Evolutionary conservation across 257 asterid genomes (phyloP), one percentile per base, ranked within the genome.

Genomic region (Linderniella brevidens): DNA sequence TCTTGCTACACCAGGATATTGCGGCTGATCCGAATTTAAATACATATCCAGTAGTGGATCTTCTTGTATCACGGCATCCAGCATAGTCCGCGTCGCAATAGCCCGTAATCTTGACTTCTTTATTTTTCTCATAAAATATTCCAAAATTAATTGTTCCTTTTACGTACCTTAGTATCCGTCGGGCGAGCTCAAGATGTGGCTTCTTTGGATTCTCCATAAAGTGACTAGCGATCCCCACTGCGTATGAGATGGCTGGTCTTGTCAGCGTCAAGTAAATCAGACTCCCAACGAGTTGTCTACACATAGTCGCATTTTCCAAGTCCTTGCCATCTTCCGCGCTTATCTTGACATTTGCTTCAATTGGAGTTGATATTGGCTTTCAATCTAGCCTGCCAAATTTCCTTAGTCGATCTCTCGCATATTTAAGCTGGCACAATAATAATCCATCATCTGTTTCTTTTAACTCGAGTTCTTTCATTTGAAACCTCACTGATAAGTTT

Each of bases 201-300:
- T 46, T 56, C 40, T 56, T 47, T 17, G 54, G 47, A 44, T 56
- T 56, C 48, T 56, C 53, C 46, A 56, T 46, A 40, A 16, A 36
- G 3, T 38, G 16, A 47, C 47, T 56, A 16, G 19, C 18, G 35
- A 54, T 11, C 4, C 43, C 43, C 12, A 54, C 41, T 43, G 13
- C 43, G 39, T 4, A 19, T 12, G 40, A 40, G 13, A 41, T 53
- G 12, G 38, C 20, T 4, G 49, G 49, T 11, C 58, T 40, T 3
- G 48, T 53, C 17, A 53, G 8, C 11, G 49, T 53, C 18, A 53
- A 53, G 20, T 39, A 53, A 39, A 53, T 53, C 9, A 20, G 16
- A 41, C 39, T 53, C n/a, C 49, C 49, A 1, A 53, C 40, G 9
- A 54, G 12, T 29, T 54, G 29, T 17, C 43, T 9, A 9, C 25